These are phyloP conservation scores for Clonostachys sp. DNA, from an alignment of 2,329 filamentous ascomycete genomes.

Conservation along the genomic window DNA sequence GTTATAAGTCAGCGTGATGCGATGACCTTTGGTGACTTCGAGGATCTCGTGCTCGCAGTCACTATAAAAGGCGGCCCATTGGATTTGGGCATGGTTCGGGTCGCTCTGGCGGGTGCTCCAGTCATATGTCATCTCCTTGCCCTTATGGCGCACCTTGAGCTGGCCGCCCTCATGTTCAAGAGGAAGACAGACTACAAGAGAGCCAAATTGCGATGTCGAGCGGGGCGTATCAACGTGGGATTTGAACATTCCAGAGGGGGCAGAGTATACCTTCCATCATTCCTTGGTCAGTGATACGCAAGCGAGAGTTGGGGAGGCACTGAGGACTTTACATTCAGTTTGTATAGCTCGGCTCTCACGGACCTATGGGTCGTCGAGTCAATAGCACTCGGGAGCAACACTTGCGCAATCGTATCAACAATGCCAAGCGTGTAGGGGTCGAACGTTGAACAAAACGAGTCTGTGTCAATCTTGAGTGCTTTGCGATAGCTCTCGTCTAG, in stretches of 20 bases:
- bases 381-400: background rate
- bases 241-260: conserved; percentile 43
- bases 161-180: conserved; percentile 29
- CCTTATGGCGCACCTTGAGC: conserved; percentile 34
- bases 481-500: conserved; percentile 47
- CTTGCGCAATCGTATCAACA: conserved; percentile 27
- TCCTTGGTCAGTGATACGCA: too few relatives aligned
- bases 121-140: conserved; percentile 27
- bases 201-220: conserved; percentile 41
- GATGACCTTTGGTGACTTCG: conserved; percentile 43
- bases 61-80: conserved; percentile 48
- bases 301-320: too few relatives aligned
- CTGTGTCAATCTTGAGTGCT: conserved; percentile 43
- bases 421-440: conserved; percentile 46
- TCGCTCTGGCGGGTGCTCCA: conserved; percentile 18
- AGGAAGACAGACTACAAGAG: conserved; percentile 46
- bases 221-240: conserved; percentile 50
- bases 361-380: background rate
- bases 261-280: conserved; percentile 34
- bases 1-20: conserved; percentile 57
- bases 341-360: background rate
- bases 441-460: conserved; percentile 42
- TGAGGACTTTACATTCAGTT: background rate
- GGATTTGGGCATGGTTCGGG: conserved; percentile 7
- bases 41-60: conserved; percentile 49